A percentile compares a stretch with the other conserved stretches of the same genome.
Evolutionary conservation across 2,329 filamentous ascomycete species (phyloP).

Genomic region (Blastomyces gilchristii): DNA sequence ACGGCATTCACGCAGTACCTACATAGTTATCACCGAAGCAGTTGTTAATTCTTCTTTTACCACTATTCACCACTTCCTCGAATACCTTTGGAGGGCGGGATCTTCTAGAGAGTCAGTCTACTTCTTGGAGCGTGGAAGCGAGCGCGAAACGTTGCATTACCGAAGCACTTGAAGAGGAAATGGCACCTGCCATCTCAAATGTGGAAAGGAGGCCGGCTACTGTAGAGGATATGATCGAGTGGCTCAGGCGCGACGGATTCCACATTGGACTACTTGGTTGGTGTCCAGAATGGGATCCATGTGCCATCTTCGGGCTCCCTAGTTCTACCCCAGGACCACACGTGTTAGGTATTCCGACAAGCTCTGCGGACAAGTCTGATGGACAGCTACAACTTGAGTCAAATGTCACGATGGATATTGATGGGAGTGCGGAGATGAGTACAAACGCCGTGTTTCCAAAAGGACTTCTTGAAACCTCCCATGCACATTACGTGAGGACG

Average conservation of each 20-base stretch:
- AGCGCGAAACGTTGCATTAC: not conserved
- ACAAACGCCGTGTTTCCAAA: not conserved
- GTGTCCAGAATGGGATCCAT: conserved; percentile 6
- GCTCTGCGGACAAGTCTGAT: no score
- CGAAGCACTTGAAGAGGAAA: not conserved
- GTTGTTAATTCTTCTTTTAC: not conserved
- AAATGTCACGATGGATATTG: not conserved
- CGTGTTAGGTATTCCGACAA: not conserved
- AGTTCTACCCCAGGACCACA: not conserved
- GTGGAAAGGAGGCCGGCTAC: not conserved
- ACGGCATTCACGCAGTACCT: not conserved
- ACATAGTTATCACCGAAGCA: not conserved
- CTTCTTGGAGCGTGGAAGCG: not conserved
- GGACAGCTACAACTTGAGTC: not conserved
- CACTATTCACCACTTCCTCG: not conserved
- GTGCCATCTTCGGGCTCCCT: conserved; percentile 1
- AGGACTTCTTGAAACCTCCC: not conserved
- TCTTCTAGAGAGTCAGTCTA: not conserved
- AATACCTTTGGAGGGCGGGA: not conserved
- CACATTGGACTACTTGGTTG: conserved; percentile 13
- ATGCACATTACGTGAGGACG: conserved; percentile 9
- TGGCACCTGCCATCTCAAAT: not conserved
- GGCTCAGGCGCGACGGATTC: conserved; percentile 14
- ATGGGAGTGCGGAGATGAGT: not conserved
- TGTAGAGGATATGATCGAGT: conserved; percentile 14